Conservation (phyloP, 1,139 yeast species). For the Kodamaea fungicola region DNA sequence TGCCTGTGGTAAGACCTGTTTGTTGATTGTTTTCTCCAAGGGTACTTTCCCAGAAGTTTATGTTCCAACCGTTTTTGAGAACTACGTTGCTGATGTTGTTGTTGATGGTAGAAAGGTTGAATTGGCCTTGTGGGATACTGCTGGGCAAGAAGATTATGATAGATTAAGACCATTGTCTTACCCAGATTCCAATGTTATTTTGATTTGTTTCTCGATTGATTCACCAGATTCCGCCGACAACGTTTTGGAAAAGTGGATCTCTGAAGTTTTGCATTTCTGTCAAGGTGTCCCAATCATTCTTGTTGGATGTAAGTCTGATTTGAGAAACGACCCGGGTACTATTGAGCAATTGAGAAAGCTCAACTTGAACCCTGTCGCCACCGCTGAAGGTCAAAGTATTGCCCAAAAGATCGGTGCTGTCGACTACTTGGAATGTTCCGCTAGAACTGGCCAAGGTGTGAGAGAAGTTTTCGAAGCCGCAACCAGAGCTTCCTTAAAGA, state of each 20-base stretch:
- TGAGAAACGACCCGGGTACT: constrained; percentile 78
- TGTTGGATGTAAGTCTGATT: constrained; percentile 89
- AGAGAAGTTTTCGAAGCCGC: constrained; percentile 92
- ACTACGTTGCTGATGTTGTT: constrained; percentile 91
- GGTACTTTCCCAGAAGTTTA: constrained; percentile 96
- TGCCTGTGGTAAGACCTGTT: constrained; percentile 84
- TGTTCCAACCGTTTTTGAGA: constrained; percentile 94
- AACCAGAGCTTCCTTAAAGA: constrained; percentile 78
- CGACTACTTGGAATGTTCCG: constrained; percentile 89
- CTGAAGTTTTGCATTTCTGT: constrained; percentile 91
- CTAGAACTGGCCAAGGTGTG: constrained; percentile 86
- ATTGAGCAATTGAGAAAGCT: constrained; percentile 72
- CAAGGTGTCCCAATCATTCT: constrained; percentile 92
- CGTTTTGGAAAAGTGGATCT: constrained; percentile 93
- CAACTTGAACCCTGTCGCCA: constrained; percentile 72
- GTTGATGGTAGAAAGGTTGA: constrained; percentile 94
- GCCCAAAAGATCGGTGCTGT: constrained; percentile 87
- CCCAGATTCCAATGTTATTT: constrained; percentile 89
- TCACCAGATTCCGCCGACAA: constrained; percentile 91
- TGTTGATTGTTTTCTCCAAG: constrained; percentile 81
- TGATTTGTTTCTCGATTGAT: constrained; percentile 89
- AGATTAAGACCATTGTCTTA: constrained; percentile 90
- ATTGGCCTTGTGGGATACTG: constrained; percentile 96
- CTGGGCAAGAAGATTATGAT: constrained; percentile 97
- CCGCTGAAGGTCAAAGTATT: constrained; percentile 77